Base-by-base conservation (phyloP, 768 basidiomycete genomes). In the Butyriboletus loyo region DNA sequence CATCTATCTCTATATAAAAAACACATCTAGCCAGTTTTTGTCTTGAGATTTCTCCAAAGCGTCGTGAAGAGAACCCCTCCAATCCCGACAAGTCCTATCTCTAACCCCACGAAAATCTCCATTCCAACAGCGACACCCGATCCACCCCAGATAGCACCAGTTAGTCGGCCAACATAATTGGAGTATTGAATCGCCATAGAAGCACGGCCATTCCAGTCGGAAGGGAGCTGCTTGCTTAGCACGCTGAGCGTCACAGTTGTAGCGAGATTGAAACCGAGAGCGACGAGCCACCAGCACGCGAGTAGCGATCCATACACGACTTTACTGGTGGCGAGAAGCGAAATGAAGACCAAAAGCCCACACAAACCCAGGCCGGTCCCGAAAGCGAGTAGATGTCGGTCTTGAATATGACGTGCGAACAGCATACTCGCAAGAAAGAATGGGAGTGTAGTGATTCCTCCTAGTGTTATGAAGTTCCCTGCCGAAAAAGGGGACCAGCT, bases 221-320 rank as follows among this genome's bases (percentile, higher is more conserved):
- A 73, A 2, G 85, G 85, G 31, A 87, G 73, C 65, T 85, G 85
- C 67, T 88, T 87, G 54, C 81, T 83, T 28, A 87, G 68, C 50
- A 86, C 64, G 50, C 82, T 83, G 54, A 87, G 70, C 28, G 86
- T 87, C 50, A 83, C 80, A 3, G 84, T 87, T 55, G 78, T 85
- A n/a, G 83, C 78, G 19, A 87, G 71, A 65, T 87, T 87, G 74
- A 87, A 88, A 2, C 86, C 86, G 5, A 87, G 73, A 25, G 86
- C 86, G 21, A 86, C 72, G 36, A 79, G 72, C 63, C 62, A 70
- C 70, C 73, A 77, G 53, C 68, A 71, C 5, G 65, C 63, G 54
- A 76, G 76, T 8, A 85, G 58, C 15, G 75, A 74, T 7, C 72
- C 77, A 52, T 81, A 83, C 21, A 66, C 72, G n/a, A 83, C 66